Evolutionary conservation across 1,284 basidiomycete genomes (phyloP), one percentile per base, ranked within the genome.

Genomic region (Cryptococcus sp.): DNA sequence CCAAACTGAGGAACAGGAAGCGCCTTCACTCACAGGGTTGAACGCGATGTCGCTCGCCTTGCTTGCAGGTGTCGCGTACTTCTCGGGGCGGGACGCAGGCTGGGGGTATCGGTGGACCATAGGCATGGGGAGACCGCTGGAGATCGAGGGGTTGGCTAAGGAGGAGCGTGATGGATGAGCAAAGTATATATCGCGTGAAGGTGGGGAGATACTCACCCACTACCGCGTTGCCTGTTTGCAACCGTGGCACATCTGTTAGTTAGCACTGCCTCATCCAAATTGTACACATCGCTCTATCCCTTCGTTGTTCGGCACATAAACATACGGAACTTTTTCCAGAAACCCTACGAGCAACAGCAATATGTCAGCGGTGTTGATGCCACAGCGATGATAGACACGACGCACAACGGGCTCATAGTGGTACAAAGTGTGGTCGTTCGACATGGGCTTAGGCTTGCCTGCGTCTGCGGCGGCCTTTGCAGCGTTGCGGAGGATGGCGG

Each of bases 281-380:
- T 9, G 4, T 9, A 4, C 4, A 13, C 45, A 55, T 49, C 37
- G 20, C 18, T 46, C n/a, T 15, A n/a, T 46, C 11, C 24, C 36
- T 33, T 42, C 21, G 33, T 47, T 28, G 33, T n/a, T 43, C 36
- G 24, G 37, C 51, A n/a, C 39, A 28, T 2, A 51, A 35, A 81
- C 88, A 63, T 67, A 91, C 91, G 85, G 75, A 94, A 89, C 80
- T 87, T 91, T 84, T 93, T 94, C 91, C 91, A 94, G 76, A 94
- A 92, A 2, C 91, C 77, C 73, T 76, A 56, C 9, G 15, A 35
- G 24, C 24, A 24, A 24, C 21, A 18, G 36, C 35, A 53, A 20
- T 4, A 28, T 20, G 60, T 66, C 36, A 67, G 59, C 52, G 51
- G 15, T 23, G 42, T 9, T 12, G n/a, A n/a, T 49, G 20, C 24